Evolutionary conservation across 1,284 basidiomycete genomes (phyloP), one percentile per base, ranked within the genome.

Genomic region (Ganoderma resinaceum): DNA sequence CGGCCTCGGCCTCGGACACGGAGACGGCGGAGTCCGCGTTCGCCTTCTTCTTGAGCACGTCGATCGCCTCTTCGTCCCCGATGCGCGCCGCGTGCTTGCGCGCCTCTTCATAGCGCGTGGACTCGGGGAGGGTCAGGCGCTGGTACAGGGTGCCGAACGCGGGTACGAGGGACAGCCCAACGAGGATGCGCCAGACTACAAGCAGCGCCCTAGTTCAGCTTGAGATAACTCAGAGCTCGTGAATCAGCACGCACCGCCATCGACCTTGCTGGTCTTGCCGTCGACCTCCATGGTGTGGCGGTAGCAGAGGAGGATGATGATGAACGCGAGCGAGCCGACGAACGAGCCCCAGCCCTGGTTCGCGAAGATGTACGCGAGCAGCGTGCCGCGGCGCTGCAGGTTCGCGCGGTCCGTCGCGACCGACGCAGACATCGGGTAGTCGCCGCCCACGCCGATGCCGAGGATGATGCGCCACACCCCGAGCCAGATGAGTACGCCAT

Each of bases 391-490:
- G 66, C 92, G 91, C 55, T 87, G 84, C 29, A 93, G 78, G 70
- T 87, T 87, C 1, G 92, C 83, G 26, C 91, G 86, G 75, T 95
- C 93, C n/a, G 85, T 86, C 3, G 89, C 87, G 66, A 92, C 81
- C n/a, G 87, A 86, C 2, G 91, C 90, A 8, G 86, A 89, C 90
- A 94, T 91, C 16, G 93, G 93, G 77, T 95, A 95, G 79, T 95
- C 94, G 33, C 92, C 94, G 33, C 94, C 94, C 6, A 95, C 91
- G 40, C 91, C 92, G 23, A 93, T 81, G 0, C 91, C 92, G 59
- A 93, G 87, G 23, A 94, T 76, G 66, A 93, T 91, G 37, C 93
- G 89, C 78, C 87, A 94, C 12, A 88, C 77, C 31, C 82, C 84
- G 12, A 92, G 81, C 77, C 90, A 93, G 70, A 91, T 86, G 65